Evolutionary conservation across 208 protist genomes (phyloP), one percentile per base, ranked within the genome.

Genomic region (Endotrypanum monterogeii): DNA sequence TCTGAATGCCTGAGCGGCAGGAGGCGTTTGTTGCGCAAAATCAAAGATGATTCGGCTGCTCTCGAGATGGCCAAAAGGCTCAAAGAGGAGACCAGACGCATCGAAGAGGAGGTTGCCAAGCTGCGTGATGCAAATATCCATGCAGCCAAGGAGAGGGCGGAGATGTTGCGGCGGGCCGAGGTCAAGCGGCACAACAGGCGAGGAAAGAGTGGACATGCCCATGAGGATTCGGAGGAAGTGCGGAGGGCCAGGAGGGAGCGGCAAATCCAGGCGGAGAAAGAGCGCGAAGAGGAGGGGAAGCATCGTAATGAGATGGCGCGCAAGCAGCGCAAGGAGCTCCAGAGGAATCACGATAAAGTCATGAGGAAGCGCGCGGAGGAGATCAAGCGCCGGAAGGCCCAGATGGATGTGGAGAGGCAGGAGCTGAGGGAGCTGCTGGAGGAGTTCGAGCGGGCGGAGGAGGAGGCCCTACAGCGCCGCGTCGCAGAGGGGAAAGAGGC

Each of bases 1-100:
- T 35, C 32, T 23, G 48, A 25, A 18, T 3, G 25, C 0, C 8
- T 63, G 3, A 51, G 48, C n/a, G 0, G 50, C 50, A 67, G 35
- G 66, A 87, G 83, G 74, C 85, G 85, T 16, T 79, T 89, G 6
- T 46, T 89, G 37, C 78, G 79, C 11, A 89, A 89, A 72, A 57
- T 67, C 7, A 78, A 60, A 37, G 73, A 76, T 30, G 57, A 41
- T 51, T 62, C 51, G 32, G 73, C 37, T 14, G 14, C 41, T 41
- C 63, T 37, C 35, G 70, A 78, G 46, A 71, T 30, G 0, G 73
- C 61, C 11, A 54, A 67, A 57, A 68, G 65, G 71, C 51, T 30
- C 48, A 73, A 74, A 44, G 78, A 76, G 35, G 71, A 83, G 69
- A 23, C 76, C 50, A 63, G 76, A 78, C 58, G 44, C 28, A 73